phyloP scores from a whole-genome alignment of 2,329 filamentous ascomycete species.

The Pyricularia pennisetigena region DNA sequence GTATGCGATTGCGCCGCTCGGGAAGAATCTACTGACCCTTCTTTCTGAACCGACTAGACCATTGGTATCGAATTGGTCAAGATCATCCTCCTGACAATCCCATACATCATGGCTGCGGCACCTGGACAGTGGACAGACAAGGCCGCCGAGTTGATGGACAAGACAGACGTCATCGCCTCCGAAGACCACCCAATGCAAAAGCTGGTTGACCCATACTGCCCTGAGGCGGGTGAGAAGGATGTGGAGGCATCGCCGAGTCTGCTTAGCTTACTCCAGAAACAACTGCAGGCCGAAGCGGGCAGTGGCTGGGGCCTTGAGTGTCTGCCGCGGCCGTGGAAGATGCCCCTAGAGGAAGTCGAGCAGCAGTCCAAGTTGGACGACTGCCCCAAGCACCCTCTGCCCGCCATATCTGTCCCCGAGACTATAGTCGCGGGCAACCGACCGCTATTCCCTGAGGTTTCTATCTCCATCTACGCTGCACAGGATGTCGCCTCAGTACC shows the following conservation, averaged over 20 bases:
- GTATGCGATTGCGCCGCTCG: background rate
- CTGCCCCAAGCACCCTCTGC: constrained; percentile 67
- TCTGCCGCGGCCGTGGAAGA: constrained; percentile 58
- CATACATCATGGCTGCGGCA: constrained; percentile 73
- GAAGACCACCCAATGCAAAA: constrained; percentile 78
- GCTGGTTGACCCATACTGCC: constrained; percentile 74
- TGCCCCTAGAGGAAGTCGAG: constrained; percentile 50
- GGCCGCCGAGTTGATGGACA: constrained; percentile 73
- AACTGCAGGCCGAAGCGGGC: constrained; percentile 67
- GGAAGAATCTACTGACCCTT: background rate
- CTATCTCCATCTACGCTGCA: constrained; percentile 82
- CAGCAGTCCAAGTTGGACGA: constrained; percentile 48
- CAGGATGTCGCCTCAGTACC: constrained; percentile 89
- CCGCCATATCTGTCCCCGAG: constrained; percentile 64
- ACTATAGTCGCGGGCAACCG: constrained; percentile 65
- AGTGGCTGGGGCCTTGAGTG: constrained; percentile 66
- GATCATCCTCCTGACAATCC: constrained; percentile 89
- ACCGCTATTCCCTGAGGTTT: constrained; percentile 82
- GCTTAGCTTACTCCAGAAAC: constrained; percentile 74
- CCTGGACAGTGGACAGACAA: constrained; percentile 58
- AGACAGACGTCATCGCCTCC: constrained; percentile 88
- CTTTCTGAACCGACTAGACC: constrained; percentile 28
- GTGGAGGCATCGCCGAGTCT: constrained; percentile 57
- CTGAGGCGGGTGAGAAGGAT: constrained; percentile 51
- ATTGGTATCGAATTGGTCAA: constrained; percentile 84